A percentile compares a stretch with the other conserved stretches of the same genome.
Evolutionary conservation across 805 yeast genomes (phyloP).

Genomic region (Wickerhamomyces chaumierensis): DNA sequence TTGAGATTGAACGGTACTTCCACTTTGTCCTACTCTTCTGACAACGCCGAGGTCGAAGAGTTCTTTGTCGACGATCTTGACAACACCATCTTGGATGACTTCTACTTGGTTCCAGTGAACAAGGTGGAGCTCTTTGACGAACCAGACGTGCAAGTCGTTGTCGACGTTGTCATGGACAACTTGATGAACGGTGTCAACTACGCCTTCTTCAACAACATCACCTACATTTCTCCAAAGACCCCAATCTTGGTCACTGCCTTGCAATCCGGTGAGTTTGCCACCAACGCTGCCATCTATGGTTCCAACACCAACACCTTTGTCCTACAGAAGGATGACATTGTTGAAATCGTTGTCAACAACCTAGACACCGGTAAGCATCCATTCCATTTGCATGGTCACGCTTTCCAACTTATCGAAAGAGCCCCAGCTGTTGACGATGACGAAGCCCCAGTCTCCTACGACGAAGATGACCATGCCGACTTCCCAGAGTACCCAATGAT

Average conservation of each 20-base stretch:
- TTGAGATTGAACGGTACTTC: constrained; percentile 65
- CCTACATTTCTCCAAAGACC: constrained; percentile 72
- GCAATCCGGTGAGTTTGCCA: constrained; percentile 51
- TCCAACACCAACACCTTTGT: constrained; percentile 69
- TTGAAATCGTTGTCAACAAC: constrained; percentile 80
- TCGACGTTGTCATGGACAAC: constrained; percentile 77
- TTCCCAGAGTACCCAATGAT: constrained; percentile 71
- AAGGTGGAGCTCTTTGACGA: constrained; percentile 46
- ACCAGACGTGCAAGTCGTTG: constrained; percentile 56
- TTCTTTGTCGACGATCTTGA: constrained; percentile 35
- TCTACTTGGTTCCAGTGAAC: constrained; percentile 54
- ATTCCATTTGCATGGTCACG: constrained; percentile 89
- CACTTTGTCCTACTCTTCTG: constrained; percentile 47
- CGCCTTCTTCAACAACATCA: constrained; percentile 89
- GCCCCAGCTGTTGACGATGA: constrained; percentile 50
- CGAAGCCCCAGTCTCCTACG: constrained; percentile 40
- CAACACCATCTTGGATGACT: constrained; percentile 61
- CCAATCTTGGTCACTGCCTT: constrained; percentile 78
- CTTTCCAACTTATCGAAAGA: constrained; percentile 73
- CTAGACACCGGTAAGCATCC: constrained; percentile 91
- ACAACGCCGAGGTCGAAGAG: constrained; percentile 29
- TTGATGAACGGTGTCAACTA: constrained; percentile 81
- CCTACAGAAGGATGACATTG: constrained; percentile 38
- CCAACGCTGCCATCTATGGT: constrained; percentile 53
- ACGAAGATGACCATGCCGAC: constrained; percentile 34